phyloP scores from a whole-genome alignment of 1,284 basidiomycete species.

The Dichomitus squalens region DNA sequence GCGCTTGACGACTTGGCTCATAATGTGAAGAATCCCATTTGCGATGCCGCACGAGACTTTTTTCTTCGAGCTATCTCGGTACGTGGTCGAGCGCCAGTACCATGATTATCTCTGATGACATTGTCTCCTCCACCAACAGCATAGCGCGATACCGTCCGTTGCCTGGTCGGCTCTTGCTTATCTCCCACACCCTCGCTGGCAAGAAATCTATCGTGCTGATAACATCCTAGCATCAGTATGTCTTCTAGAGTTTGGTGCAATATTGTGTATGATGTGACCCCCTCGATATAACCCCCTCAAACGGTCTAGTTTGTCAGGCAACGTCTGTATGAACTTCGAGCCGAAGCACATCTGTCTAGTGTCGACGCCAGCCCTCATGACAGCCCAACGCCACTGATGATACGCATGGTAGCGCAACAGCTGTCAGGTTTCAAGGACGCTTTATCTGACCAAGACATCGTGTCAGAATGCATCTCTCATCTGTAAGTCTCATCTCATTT shows the following conservation, averaged over 20 bases:
- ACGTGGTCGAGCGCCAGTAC: neutral
- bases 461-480: slow-evolving; percentile 71
- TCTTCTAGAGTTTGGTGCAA: slow-evolving; percentile 3
- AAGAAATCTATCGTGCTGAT: slow-evolving; percentile 66
- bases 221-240: slow-evolving; percentile 66
- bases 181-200: slow-evolving; percentile 61
- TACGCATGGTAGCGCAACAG: slow-evolving; percentile 1
- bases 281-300: neutral
- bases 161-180: slow-evolving; percentile 61
- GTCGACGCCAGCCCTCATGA: neutral
- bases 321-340: neutral
- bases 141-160: neutral
- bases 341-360: neutral
- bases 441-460: slow-evolving; percentile 66
- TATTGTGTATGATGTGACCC: neutral
- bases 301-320: slow-evolving; percentile 2
- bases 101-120: neutral
- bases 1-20: slow-evolving; percentile 19
- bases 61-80: slow-evolving; percentile 23
- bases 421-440: slow-evolving; percentile 31
- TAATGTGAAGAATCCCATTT: slow-evolving; percentile 11
- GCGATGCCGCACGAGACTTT: slow-evolving; percentile 20
- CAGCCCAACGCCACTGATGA: neutral
- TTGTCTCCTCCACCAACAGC: slow-evolving; percentile 1
- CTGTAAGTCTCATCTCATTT: slow-evolving; percentile 45